phyloP scores from a whole-genome alignment of 2,329 filamentous ascomycete genomes.

The Lachnellula arida region DNA sequence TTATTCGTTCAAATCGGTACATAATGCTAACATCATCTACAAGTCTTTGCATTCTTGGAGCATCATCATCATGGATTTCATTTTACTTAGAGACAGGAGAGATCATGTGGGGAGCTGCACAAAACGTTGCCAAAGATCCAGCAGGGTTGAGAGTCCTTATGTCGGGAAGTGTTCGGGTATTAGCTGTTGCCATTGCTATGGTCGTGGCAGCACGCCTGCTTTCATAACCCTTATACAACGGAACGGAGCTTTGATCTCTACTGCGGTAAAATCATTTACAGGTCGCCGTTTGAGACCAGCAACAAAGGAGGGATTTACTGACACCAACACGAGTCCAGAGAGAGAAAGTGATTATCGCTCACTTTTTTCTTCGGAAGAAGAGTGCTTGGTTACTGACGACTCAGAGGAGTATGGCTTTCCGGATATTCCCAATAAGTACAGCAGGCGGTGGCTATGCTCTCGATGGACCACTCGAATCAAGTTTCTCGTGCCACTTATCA shows the following conservation, averaged over 20 bases:
- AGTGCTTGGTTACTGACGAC: background rate
- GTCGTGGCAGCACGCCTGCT: slow-evolving; percentile 29
- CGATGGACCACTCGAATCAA: slow-evolving; percentile 3
- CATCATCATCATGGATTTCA: slow-evolving; percentile 34
- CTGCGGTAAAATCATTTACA: slow-evolving; percentile 13
- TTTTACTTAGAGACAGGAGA: slow-evolving; percentile 38
- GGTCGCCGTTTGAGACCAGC: slow-evolving; percentile 1
- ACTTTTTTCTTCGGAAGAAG: background rate
- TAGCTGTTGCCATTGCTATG: slow-evolving; percentile 25
- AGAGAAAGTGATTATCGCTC: background rate
- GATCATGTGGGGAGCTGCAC: slow-evolving; percentile 35
- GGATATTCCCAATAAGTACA: background rate
- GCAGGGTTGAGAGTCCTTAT: slow-evolving; percentile 35
- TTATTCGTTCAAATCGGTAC: background rate
- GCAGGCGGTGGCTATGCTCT: background rate
- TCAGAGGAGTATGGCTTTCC: background rate
- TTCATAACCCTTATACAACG: slow-evolving; percentile 29
- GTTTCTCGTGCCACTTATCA: slow-evolving; percentile 11
- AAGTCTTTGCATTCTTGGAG: slow-evolving; percentile 26
- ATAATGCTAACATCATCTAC: background rate
- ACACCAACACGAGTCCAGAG: background rate
- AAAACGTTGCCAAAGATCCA: slow-evolving; percentile 34
- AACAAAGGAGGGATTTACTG: background rate
- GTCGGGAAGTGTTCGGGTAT: slow-evolving; percentile 31
- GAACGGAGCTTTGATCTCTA: slow-evolving; percentile 14